phyloP scores from a whole-genome alignment of 495 filamentous ascomycete genomes.

The Jackrogersella multiformis region DNA sequence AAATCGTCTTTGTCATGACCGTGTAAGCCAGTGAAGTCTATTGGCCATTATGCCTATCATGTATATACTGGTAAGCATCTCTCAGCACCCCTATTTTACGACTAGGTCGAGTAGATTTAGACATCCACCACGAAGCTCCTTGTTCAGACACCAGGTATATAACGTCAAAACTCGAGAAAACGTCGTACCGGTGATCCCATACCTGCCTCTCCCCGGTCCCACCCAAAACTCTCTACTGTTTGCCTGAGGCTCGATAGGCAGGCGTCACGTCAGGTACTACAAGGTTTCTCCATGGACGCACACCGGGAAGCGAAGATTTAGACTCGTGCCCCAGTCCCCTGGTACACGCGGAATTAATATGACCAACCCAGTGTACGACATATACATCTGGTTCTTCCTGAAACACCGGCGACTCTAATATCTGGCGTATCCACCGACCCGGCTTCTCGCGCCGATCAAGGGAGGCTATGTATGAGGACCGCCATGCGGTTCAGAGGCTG shows the following conservation, averaged over 20 bases:
- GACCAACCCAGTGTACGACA: constrained; percentile 5
- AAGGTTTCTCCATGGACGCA: constrained; percentile 29
- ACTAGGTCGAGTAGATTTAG: constrained; percentile 8
- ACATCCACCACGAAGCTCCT: not conserved
- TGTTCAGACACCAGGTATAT: constrained; percentile 3
- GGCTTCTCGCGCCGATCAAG: constrained; percentile 33
- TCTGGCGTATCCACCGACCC: constrained; percentile 20
- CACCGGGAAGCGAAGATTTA: constrained; percentile 12
- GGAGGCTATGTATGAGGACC: constrained; percentile 23
- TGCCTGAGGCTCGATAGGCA: constrained; percentile 31
- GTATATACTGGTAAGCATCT: constrained; percentile 16
- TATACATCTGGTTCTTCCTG: constrained; percentile 11
- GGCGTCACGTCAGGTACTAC: constrained; percentile 22
- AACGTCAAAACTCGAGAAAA: constrained; percentile 6
- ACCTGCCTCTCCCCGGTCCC: constrained; percentile 9
- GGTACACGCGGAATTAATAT: constrained; percentile 6
- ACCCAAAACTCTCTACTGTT: constrained; percentile 13
- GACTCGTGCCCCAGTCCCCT: constrained; percentile 4
- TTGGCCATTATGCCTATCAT: constrained; percentile 10
- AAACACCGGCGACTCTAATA: constrained; percentile 35
- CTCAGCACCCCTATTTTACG: constrained; percentile 15
- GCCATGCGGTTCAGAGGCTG: not conserved
- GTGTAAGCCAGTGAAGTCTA: constrained; percentile 11
- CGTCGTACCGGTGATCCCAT: constrained; percentile 13
- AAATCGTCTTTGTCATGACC: constrained; percentile 15